Evolutionary conservation across 2,329 filamentous ascomycete genomes (phyloP), one percentile per base, ranked within the genome.

Genomic region (Beauveria medogensis): DNA sequence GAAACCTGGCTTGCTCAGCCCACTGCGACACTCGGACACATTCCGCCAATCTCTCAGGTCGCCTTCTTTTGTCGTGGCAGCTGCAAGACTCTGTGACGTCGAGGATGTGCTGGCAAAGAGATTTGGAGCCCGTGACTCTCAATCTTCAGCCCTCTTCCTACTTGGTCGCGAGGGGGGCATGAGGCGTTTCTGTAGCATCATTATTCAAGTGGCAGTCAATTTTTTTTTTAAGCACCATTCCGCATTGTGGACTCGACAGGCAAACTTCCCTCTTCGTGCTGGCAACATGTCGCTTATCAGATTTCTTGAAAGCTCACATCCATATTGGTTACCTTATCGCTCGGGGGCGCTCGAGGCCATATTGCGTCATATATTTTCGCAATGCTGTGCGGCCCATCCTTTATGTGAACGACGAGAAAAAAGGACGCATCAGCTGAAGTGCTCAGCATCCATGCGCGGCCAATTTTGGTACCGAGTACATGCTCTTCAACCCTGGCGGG

Each of bases 71-170:
- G 52, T 12, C 59, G 41, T 62, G 60, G 54, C n/a, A 50, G 63
- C 59, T 24, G 65, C 69, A 40, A 58, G 56, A 22, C 7, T 10
- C n/a, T 18, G 44, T 14, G 12, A 24, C 9, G 12, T 26, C 10
- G 44, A 26, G 24, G 14, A 3, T 26, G 14, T 24, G 20, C 44
- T 24, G n/a, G 20, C 44, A 24, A 10, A 47, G 10, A 47, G 12
- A 8, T 16, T 22, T 8, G 22, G 6, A 22, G 16, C 20, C 12
- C 8, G 43, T 46, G 43, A 22, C 43, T 46, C 9, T n/a, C 5
- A 6, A 24, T 26, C 9, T 16, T 24, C 5, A 16, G 44, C 44
- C 43, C n/a, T 46, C 9, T 20, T 20, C 44, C 20, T 47, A 20
- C n/a, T 14, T 20, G 20, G 20, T 12, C 20, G 12, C 44, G 10